phyloP scores from a whole-genome alignment of 371 early-diverging fungal species.

The Mucor lusitanicus region DNA sequence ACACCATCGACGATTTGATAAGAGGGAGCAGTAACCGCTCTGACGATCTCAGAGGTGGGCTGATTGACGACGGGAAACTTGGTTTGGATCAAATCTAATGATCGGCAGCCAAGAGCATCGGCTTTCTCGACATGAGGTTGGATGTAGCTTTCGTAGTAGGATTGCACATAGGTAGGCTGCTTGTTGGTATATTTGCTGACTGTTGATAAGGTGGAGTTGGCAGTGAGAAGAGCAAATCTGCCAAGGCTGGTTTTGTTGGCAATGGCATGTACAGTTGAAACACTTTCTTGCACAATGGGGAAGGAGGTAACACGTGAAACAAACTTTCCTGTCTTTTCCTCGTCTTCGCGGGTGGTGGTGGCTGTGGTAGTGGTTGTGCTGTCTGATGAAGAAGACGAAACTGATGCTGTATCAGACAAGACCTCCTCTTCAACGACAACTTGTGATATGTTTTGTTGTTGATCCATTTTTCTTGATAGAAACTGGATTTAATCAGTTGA shows the following conservation, averaged over 20 bases:
- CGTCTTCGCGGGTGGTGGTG: constrained; percentile 1
- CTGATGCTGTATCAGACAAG: constrained; percentile 10
- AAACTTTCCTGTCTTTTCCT: constrained; percentile 23
- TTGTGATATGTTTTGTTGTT: constrained; percentile 7
- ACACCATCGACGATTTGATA: constrained; percentile 30
- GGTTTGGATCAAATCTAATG: constrained; percentile 64
- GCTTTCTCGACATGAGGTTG: constrained; percentile 59
- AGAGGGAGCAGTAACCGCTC: constrained; percentile 44
- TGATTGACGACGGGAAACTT: constrained; percentile 65
- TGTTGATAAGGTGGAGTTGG: constrained; percentile 45
- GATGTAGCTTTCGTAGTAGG: constrained; percentile 49
- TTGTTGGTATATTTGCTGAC: constrained; percentile 26
- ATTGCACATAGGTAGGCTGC: constrained; percentile 53
- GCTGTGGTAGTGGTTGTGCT: background rate
- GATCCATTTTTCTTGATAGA: constrained; percentile 6
- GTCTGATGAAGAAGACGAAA: background rate
- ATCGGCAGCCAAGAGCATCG: constrained; percentile 66
- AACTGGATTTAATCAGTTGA: background rate
- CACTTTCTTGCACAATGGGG: constrained; percentile 66
- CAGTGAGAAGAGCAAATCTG: constrained; percentile 51
- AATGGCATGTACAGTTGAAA: constrained; percentile 54
- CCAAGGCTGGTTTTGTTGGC: constrained; percentile 60
- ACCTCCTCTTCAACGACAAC: constrained; percentile 13
- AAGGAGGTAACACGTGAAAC: constrained; percentile 61
- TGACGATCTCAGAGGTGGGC: constrained; percentile 62